Percentiles rank a stretch among this genome's conserved stretches.
Evolutionary conservation across 768 basidiomycete species (phyloP).

Genomic region (Termitomyces bulborhizus): DNA sequence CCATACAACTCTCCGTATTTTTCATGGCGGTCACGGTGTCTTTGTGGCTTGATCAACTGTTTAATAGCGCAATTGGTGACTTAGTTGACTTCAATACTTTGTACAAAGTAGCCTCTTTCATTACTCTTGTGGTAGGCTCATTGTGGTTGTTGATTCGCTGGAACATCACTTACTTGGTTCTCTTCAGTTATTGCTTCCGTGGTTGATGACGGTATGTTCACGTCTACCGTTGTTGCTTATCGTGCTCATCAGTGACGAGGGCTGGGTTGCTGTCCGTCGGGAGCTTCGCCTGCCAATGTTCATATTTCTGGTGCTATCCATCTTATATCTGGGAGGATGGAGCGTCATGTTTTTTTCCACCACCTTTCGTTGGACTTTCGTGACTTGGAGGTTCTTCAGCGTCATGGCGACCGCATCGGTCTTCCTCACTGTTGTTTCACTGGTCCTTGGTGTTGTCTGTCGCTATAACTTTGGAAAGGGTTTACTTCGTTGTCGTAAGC

Average conservation of each 20-base stretch:
- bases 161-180: constrained; percentile 4
- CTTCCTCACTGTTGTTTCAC: constrained; percentile 44
- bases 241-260: constrained; percentile 28
- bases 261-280: constrained; percentile 71
- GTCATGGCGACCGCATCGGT: constrained; percentile 56
- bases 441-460: constrained; percentile 62
- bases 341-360: constrained; percentile 65
- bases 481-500: constrained; percentile 58
- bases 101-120: constrained; percentile 51
- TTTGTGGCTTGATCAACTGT: constrained; percentile 74
- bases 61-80: constrained; percentile 57
- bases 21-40: constrained; percentile 67
- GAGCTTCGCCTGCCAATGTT: constrained; percentile 57
- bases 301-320: constrained; percentile 54
- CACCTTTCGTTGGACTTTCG: constrained; percentile 73
- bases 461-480: constrained; percentile 76
- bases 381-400: constrained; percentile 70
- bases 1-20: constrained; percentile 72
- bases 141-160: background rate
- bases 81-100: constrained; percentile 35
- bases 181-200: constrained; percentile 56
- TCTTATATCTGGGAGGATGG: constrained; percentile 64
- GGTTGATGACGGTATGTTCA: constrained; percentile 51
- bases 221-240: background rate
- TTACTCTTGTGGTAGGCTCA: constrained; percentile 53